Percentiles rank a stretch among this genome's conserved stretches.
Conservation (phyloP, 2,329 filamentous ascomycete species). For the Dactylellina leptospora region DNA sequence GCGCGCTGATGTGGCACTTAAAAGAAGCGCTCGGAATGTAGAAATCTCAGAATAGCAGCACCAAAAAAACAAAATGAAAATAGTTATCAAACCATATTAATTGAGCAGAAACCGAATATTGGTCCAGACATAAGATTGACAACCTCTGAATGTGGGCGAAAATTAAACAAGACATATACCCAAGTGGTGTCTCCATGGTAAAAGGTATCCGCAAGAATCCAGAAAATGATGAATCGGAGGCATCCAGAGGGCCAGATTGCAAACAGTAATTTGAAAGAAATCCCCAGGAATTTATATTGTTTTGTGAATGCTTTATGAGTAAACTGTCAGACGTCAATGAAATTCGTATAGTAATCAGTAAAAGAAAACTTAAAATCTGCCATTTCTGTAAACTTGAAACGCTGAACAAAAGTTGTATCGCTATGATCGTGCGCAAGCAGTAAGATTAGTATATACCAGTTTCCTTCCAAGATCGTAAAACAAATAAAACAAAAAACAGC, state of each 20-base stretch:
- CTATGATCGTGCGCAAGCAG: conserved; percentile 20
- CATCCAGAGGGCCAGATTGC: background rate
- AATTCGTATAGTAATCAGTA: conserved; percentile 36
- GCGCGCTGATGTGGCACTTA: background rate
- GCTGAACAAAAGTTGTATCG: conserved; percentile 32
- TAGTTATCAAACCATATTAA: background rate
- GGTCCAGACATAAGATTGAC: no score
- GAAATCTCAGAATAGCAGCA: no score
- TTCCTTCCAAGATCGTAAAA: conserved; percentile 13
- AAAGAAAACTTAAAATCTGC: conserved; percentile 26
- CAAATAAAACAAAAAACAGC: conserved; percentile 16
- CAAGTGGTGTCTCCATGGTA: conserved; percentile 11
- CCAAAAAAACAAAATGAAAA: background rate
- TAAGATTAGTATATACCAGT: conserved; percentile 51
- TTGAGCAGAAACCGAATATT: no score
- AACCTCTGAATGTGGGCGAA: no score
- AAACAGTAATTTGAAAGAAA: background rate
- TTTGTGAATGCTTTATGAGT: conserved; percentile 14
- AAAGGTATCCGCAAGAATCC: conserved; percentile 22
- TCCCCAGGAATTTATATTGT: conserved; percentile 7
- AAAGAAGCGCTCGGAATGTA: no score
- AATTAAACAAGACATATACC: conserved; percentile 3
- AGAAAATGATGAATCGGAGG: background rate
- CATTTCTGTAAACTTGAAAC: conserved; percentile 17
- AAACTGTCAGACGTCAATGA: conserved; percentile 34